Percentiles rank a stretch among this genome's conserved stretches.
phyloP scores from a whole-genome alignment of 345 rosid species.

The Euclidium syriacum region DNA sequence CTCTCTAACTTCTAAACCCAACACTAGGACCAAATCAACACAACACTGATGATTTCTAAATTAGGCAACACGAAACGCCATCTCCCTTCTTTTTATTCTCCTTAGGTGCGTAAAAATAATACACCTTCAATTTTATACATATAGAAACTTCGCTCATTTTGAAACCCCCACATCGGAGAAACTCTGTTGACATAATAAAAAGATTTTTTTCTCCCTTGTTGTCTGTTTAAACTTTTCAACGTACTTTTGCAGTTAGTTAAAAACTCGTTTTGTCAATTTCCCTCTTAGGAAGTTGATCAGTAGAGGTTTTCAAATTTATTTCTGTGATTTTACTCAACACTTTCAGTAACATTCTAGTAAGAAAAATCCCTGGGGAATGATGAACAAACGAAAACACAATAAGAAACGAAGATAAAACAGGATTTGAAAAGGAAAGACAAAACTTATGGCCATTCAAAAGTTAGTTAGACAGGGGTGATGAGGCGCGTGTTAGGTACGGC shows the following conservation, averaged over 20 bases:
- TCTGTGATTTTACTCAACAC: background rate
- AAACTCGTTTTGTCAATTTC: background rate
- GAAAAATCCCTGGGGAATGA: background rate
- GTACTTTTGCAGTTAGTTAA: background rate
- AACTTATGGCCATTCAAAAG: background rate
- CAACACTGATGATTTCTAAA: background rate
- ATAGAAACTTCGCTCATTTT: background rate
- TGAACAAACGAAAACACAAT: background rate
- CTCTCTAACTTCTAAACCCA: conserved; percentile 14
- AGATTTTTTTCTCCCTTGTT: background rate
- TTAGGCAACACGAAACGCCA: background rate
- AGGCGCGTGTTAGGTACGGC: conserved; percentile 59
- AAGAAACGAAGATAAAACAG: background rate
- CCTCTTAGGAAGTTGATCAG: background rate
- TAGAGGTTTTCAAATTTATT: background rate
- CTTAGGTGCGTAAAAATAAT: background rate
- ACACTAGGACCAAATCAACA: background rate
- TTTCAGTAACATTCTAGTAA: background rate
- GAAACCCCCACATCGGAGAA: background rate
- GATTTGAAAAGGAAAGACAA: background rate
- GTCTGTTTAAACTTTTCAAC: background rate
- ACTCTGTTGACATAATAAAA: background rate
- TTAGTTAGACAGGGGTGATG: conserved; percentile 30
- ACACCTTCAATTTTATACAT: background rate
- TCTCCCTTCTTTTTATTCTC: background rate